A percentile compares a stretch with the other conserved stretches of the same genome.
Conservation (phyloP, 331 rosid genomes). For the Pyrus hybrid region DNA sequence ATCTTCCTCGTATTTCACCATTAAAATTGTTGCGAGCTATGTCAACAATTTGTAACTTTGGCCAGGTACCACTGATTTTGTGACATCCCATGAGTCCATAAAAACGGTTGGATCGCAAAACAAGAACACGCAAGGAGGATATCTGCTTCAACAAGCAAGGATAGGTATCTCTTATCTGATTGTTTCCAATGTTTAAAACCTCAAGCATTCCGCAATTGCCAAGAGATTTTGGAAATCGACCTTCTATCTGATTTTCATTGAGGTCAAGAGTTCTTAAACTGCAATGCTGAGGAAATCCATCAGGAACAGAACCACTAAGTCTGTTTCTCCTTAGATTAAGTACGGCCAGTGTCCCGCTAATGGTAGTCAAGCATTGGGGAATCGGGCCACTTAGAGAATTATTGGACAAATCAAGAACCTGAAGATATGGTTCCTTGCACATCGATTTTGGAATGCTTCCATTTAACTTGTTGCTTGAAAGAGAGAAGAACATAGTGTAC, state of each 20-base stretch:
- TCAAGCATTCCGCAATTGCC: constrained; percentile 26
- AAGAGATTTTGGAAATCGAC: constrained; percentile 48
- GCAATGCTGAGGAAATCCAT: constrained; percentile 29
- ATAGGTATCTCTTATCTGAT: constrained; percentile 18
- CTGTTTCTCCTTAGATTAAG: constrained; percentile 37
- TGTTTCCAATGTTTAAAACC: constrained; percentile 49
- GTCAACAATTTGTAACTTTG: constrained; percentile 55
- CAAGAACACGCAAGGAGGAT: constrained; percentile 43
- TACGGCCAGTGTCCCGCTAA: constrained; percentile 30
- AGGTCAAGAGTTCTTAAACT: constrained; percentile 41
- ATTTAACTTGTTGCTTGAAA: constrained; percentile 23
- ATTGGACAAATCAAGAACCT: constrained; percentile 53
- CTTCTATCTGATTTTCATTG: constrained; percentile 25
- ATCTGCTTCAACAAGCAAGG: constrained; percentile 42
- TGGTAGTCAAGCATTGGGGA: constrained; percentile 28
- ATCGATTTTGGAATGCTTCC: constrained; percentile 36
- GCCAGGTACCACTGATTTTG: constrained; percentile 17
- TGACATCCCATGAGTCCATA: constrained; percentile 32
- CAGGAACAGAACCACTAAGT: constrained; percentile 17
- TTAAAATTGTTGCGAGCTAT: constrained; percentile 41
- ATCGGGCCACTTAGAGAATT: constrained; percentile 34
- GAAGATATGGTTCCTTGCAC: constrained; percentile 39
- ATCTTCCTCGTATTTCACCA: constrained; percentile 30
- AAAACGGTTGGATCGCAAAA: constrained; percentile 42
- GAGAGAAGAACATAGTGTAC: constrained; percentile 23